Percentiles rank a stretch among this genome's conserved stretches.
Conservation (phyloP, 352 stramenopile species). For the Phytopythium delawarense region DNA sequence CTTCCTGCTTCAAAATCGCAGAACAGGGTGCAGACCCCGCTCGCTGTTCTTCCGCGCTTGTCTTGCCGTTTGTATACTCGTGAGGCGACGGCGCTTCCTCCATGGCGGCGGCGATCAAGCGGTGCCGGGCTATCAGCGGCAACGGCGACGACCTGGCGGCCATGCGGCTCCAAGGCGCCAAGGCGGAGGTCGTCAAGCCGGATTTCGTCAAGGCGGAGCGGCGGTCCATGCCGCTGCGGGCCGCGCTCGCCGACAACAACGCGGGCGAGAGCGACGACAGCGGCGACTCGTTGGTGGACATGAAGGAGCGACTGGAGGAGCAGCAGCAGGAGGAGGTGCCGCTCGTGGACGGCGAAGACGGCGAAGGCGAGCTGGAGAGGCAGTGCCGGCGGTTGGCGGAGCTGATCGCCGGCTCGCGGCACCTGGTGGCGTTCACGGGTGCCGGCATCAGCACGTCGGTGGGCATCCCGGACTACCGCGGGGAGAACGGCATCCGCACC, state of each 20-base stretch:
- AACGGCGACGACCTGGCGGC: conserved; percentile 15
- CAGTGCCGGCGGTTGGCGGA: conserved; percentile 59
- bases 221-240: conserved; percentile 22
- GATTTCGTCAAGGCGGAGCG: background rate
- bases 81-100: background rate
- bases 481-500: conserved; percentile 75
- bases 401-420: conserved; percentile 53
- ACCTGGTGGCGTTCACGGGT: conserved; percentile 79
- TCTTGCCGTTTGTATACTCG: conserved; percentile 1
- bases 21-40: background rate
- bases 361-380: conserved; percentile 28
- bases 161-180: too few relatives aligned
- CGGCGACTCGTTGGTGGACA: conserved; percentile 4
- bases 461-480: conserved; percentile 77
- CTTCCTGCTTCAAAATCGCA: background rate
- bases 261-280: conserved; percentile 2
- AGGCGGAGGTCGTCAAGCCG: too few relatives aligned
- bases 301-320: background rate
- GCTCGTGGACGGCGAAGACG: conserved; percentile 6
- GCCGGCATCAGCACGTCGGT: conserved; percentile 78
- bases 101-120: conserved; percentile 25
- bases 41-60: background rate
- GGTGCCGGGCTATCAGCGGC: conserved; percentile 27
- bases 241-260: conserved; percentile 8
- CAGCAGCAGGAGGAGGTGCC: background rate